Conservation (phyloP, 495 filamentous ascomycete species). For the Penicillium maclennaniae region DNA sequence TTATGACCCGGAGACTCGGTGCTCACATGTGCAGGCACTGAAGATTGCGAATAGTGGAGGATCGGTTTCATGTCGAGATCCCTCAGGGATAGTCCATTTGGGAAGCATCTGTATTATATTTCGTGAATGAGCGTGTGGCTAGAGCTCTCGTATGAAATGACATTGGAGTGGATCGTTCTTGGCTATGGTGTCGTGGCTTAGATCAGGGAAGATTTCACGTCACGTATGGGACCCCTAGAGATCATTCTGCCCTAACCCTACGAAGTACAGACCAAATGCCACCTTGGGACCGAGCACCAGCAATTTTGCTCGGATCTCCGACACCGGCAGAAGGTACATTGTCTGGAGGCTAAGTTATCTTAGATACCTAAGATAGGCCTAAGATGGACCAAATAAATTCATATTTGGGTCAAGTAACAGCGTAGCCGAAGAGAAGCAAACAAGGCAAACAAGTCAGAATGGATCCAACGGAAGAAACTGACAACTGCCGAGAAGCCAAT, state of each 20-base stretch:
- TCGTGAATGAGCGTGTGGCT: background rate
- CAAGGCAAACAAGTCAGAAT: no score
- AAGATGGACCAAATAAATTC: no score
- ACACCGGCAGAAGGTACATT: no score
- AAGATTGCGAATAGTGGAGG: background rate
- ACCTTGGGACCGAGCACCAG: no score
- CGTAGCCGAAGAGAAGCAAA: no score
- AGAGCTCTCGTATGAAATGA: slow-evolving; percentile 4
- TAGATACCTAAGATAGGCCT: no score
- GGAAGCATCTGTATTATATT: slow-evolving; percentile 17
- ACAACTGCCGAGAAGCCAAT: slow-evolving; percentile 24
- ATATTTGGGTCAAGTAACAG: no score
- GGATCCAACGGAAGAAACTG: background rate
- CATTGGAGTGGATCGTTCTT: slow-evolving; percentile 6
- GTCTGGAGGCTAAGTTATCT: no score
- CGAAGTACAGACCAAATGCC: no score
- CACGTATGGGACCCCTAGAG: no score
- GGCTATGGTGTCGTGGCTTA: background rate
- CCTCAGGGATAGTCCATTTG: slow-evolving; percentile 7
- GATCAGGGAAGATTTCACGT: background rate
- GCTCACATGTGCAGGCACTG: background rate
- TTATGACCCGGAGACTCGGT: background rate
- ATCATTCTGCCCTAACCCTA: background rate
- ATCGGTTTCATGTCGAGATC: background rate
- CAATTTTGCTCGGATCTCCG: no score